These are phyloP conservation scores for Moricandia arvensis DNA, from an alignment of 345 rosid species.

Conservation along the genomic window DNA sequence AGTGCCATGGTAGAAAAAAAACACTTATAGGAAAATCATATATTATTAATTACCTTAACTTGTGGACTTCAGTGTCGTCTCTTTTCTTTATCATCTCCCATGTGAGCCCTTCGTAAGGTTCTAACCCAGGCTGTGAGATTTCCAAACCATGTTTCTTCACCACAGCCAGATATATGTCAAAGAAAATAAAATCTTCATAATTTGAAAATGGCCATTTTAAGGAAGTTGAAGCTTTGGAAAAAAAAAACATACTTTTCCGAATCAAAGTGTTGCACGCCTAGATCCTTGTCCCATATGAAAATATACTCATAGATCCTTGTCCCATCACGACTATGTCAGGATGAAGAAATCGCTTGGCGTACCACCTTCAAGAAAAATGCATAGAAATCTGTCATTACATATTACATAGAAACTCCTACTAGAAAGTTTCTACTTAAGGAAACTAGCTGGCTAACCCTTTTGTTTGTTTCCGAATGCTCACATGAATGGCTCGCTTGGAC, in stretches of 20 bases:
- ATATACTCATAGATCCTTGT: conserved; percentile 94
- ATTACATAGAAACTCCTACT: conserved; percentile 1
- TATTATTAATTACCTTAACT: conserved; percentile 44
- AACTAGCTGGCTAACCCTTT: conserved; percentile 63
- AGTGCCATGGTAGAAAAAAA: not conserved
- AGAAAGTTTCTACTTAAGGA: not conserved
- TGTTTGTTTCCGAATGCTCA: conserved; percentile 76
- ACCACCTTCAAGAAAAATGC: conserved; percentile 66
- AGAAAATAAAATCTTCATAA: conserved; percentile 13
- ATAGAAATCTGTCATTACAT: conserved; percentile 16
- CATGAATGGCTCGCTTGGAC: conserved; percentile 89
- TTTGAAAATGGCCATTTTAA: not conserved
- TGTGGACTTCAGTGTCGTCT: conserved; percentile 82
- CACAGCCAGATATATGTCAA: conserved; percentile 66
- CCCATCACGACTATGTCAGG: conserved; percentile 77
- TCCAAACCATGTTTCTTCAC: conserved; percentile 81
- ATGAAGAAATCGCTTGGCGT: conserved; percentile 90
- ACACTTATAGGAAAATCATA: not conserved
- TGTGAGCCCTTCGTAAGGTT: conserved; percentile 69
- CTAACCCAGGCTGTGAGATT: conserved; percentile 95
- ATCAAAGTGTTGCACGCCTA: conserved; percentile 78
- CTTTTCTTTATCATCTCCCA: conserved; percentile 96
- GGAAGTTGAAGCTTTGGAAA: not conserved
- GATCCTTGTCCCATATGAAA: conserved; percentile 96
- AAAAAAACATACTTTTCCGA: conserved; percentile 65